A percentile compares a stretch with the other conserved stretches of the same genome.
Evolutionary conservation across 352 stramenopile genomes (phyloP).

Genomic region (Phytopythium mirpurense): DNA sequence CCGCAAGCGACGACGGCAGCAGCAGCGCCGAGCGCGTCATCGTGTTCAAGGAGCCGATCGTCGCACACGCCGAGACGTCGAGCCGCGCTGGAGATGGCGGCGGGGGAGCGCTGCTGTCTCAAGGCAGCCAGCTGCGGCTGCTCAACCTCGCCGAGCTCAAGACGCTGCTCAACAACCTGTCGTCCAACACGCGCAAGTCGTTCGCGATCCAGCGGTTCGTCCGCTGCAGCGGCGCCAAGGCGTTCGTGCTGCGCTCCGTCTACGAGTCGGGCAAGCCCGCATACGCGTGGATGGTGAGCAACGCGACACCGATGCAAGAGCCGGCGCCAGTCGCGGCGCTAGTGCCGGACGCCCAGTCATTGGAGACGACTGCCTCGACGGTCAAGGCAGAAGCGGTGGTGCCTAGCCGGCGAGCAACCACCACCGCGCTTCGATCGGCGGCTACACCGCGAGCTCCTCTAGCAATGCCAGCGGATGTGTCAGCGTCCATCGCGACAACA

Average conservation of each 20-base stretch:
- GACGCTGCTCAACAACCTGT: conserved; percentile 56
- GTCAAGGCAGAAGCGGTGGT: background rate
- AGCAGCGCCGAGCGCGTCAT: conserved; percentile 18
- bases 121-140: conserved; percentile 62
- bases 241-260: conserved; percentile 62
- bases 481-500: no score
- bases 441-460: no score
- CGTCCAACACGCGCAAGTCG: conserved; percentile 42
- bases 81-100: background rate
- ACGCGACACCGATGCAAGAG: conserved; percentile 42
- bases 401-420: background rate
- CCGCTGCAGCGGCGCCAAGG: conserved; percentile 65
- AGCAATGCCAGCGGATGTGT: background rate
- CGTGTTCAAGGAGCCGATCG: conserved; percentile 67
- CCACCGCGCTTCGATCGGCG: background rate
- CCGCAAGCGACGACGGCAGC: conserved; percentile 27
- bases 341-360: background rate
- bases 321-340: conserved; percentile 1
- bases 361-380: background rate
- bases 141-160: conserved; percentile 63
- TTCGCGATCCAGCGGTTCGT: conserved; percentile 75
- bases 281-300: conserved; percentile 81
- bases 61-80: conserved; percentile 12
- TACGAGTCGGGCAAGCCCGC: conserved; percentile 55
- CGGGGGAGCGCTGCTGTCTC: conserved; percentile 16